Evolutionary conservation across 1,284 basidiomycete genomes (phyloP).

Genomic region (Melampsora abietis-canadensis): DNA sequence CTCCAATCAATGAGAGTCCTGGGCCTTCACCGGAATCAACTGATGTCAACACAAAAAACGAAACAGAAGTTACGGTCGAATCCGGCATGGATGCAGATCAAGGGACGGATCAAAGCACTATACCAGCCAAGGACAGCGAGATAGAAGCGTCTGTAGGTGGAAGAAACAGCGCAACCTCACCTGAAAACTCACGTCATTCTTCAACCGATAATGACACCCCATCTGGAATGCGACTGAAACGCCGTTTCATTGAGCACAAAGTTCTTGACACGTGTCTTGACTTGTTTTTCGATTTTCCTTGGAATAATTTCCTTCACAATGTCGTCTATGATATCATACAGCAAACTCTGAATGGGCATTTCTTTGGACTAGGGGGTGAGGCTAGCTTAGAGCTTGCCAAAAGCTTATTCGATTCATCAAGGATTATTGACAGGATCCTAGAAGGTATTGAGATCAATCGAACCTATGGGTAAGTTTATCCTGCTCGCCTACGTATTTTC

Average conservation of each 20-base stretch:
- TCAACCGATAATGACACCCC: background rate
- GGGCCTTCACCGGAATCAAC: background rate
- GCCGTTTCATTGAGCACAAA: constrained; percentile 66
- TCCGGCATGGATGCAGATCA: constrained; percentile 9
- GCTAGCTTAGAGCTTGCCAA: constrained; percentile 76
- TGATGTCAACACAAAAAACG: background rate
- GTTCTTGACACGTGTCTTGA: constrained; percentile 70
- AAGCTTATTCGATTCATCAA: constrained; percentile 73
- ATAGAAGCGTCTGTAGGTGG: constrained; percentile 43
- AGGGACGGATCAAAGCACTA: background rate
- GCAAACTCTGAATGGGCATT: constrained; percentile 66
- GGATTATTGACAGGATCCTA: constrained; percentile 74
- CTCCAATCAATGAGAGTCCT: background rate
- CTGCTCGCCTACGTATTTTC: background rate
- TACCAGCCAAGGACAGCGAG: constrained; percentile 23
- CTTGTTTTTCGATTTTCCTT: constrained; percentile 90
- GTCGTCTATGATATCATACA: constrained; percentile 95
- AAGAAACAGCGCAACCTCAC: constrained; percentile 5
- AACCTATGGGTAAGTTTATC: constrained; percentile 61
- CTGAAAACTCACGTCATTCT: background rate
- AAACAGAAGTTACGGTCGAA: background rate
- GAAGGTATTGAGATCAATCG: constrained; percentile 78
- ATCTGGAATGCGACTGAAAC: constrained; percentile 73
- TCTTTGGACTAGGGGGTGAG: constrained; percentile 63
- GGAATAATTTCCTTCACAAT: constrained; percentile 98